These are phyloP conservation scores for Madurella mycetomatis DNA, from an alignment of 2,329 filamentous ascomycete genomes.

Conservation along the genomic window DNA sequence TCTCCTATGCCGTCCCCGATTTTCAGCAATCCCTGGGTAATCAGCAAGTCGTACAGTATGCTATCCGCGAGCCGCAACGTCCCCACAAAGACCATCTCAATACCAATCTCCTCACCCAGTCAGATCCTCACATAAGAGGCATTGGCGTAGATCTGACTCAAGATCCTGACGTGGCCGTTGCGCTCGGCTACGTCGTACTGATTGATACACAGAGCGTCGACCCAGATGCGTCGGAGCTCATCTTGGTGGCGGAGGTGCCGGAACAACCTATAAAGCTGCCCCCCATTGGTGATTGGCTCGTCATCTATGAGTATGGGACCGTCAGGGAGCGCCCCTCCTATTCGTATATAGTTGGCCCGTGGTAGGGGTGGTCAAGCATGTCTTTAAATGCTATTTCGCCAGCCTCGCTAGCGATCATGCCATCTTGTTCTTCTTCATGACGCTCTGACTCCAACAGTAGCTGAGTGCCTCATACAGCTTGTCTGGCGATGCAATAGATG, in stretches of 20 bases:
- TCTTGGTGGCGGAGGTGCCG: slow-evolving; percentile 4
- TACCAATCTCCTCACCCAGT: neutral
- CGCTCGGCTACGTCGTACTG: slow-evolving; percentile 14
- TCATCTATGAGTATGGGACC: neutral
- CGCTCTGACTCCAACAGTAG: neutral
- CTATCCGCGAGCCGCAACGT: neutral
- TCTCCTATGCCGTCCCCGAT: neutral
- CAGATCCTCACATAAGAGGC: neutral
- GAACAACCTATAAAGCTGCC: slow-evolving; percentile 2
- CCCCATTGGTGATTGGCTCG: neutral
- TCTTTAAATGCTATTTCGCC: neutral
- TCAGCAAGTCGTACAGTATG: neutral
- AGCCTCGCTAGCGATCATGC: neutral
- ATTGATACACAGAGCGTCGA: slow-evolving; percentile 18
- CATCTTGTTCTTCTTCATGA: neutral
- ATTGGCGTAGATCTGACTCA: slow-evolving; percentile 12
- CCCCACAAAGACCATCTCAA: neutral
- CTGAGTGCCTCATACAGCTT: neutral
- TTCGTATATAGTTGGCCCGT: neutral
- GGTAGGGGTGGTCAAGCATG: neutral
- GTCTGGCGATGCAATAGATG: neutral
- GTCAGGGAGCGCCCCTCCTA: neutral
- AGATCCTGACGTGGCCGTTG: slow-evolving; percentile 12
- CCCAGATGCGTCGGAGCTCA: slow-evolving; percentile 11
- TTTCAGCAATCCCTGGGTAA: neutral